Base-by-base conservation (phyloP, 108 stramenopile genomes). In the Skeletonema menzelii region DNA sequence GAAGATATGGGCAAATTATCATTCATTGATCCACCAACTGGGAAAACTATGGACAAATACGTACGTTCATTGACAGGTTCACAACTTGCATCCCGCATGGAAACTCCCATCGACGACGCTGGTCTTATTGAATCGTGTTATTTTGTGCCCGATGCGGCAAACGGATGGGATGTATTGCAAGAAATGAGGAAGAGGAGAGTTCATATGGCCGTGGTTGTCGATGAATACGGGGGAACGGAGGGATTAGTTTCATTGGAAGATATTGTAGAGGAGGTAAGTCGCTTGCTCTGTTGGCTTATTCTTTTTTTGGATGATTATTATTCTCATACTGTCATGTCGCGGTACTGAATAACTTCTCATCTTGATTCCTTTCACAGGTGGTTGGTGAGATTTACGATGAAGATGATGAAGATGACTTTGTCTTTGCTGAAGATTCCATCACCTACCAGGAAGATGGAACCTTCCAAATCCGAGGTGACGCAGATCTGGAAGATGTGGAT, bases 161-260 rank as follows among this genome's bases (percentile, higher is more conserved):
- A 93, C 66, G 96, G 94, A 11, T 97, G 98, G 98, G 91, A 90
- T 40, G 97, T 96, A 4, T 74, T 98, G 53, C 95, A 98, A 76
- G 98, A 98, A 76, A 97, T 98, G 98, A 86, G 97, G 53, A 82
- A 84, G 38, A 83, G 97, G 27, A 86, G 98, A 17, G 86, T 97
- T 14, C 98, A 98, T 71, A 92, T 98, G 92, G 98, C 98, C 6
- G 90, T 98, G 75, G 98, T 98, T 20, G 98, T 98, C 8, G 98
- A 98, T 65, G 98, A 98, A 84, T 97, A 91, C 73, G 98, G 98
- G 27, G 98, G 98, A 30, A 98, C 98, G 0, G 97, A 95, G 63
- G 98, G 98, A n/a, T 64, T 98, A 58, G 96, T 98, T 8, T 96
- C 96, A 5, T 73, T 98, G 24, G 98, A 98, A 82, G 96, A 97